Conservation (phyloP, 805 yeast species). For the Candida tallmaniae region DNA sequence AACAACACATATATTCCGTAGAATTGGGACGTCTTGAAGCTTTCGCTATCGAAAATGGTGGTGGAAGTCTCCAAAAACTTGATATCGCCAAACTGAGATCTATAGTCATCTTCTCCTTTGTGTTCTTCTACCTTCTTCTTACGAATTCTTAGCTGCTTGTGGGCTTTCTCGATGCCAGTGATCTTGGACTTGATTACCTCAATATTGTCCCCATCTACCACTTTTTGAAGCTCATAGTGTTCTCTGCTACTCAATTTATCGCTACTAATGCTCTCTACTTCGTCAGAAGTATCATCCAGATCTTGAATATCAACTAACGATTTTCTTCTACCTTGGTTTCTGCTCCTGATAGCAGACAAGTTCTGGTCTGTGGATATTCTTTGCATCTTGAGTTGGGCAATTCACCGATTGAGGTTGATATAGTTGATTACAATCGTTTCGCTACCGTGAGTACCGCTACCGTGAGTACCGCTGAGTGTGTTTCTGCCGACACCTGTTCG, state of each 20-base stretch:
- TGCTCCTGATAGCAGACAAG: conserved; percentile 13
- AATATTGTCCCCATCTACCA: not conserved
- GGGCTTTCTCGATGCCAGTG: conserved; percentile 7
- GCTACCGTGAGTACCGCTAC: no score
- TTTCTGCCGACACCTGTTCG: no score
- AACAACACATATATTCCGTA: conserved; percentile 78
- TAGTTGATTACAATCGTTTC: no score
- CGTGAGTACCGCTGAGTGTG: no score
- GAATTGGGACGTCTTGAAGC: conserved; percentile 46
- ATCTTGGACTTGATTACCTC: conserved; percentile 8
- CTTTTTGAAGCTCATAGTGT: no score
- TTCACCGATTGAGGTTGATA: no score
- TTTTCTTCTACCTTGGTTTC: conserved; percentile 15
- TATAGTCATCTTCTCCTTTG: conserved; percentile 16
- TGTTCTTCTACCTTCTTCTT: conserved; percentile 8
- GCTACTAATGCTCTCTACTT: not conserved
- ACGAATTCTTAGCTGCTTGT: conserved; percentile 5
- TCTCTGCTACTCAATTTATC: not conserved
- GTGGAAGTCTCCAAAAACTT: conserved; percentile 37
- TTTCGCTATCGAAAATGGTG: conserved; percentile 51
- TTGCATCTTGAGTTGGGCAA: conserved; percentile 6
- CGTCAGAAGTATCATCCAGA: not conserved
- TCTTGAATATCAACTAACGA: conserved; percentile 10
- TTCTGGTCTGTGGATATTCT: conserved; percentile 13
- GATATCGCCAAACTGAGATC: conserved; percentile 54